Conservation (phyloP, 257 asterid genomes). For the Catharanthus roseus region DNA sequence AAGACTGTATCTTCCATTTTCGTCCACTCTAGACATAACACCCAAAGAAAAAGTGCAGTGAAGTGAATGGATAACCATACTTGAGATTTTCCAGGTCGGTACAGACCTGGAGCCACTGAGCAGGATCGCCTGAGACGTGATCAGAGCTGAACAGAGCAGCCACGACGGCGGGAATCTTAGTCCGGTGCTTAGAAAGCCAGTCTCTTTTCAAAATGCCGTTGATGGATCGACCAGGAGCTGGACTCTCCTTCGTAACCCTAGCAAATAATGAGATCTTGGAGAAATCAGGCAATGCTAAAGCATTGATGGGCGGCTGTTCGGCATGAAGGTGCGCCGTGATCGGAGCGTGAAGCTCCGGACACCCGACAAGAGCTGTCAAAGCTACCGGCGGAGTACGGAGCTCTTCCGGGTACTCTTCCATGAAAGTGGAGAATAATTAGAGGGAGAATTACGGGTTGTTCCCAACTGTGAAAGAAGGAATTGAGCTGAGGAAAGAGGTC, state of each 20-base stretch:
- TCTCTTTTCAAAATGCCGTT: conserved; percentile 66
- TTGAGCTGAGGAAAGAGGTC: not conserved
- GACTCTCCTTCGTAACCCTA: conserved; percentile 41
- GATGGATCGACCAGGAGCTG: conserved; percentile 28
- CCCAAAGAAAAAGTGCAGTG: not conserved
- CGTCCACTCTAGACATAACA: not conserved
- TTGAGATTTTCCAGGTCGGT: conserved; percentile 81
- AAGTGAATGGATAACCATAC: conserved; percentile 29
- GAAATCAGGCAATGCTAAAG: conserved; percentile 94
- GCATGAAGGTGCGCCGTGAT: conserved; percentile 83
- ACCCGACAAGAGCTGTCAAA: conserved; percentile 64
- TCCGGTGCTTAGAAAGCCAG: conserved; percentile 93
- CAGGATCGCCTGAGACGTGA: conserved; percentile 80
- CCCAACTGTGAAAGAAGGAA: not conserved
- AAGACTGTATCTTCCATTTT: not conserved
- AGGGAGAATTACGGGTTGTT: conserved; percentile 5
- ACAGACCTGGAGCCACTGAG: conserved; percentile 98
- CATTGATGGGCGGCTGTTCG: conserved; percentile 75
- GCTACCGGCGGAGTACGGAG: conserved; percentile 92
- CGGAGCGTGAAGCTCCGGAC: conserved; percentile 65
- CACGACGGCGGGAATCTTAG: conserved; percentile 81
- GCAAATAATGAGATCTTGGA: conserved; percentile 75
- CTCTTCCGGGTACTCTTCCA: conserved; percentile 95
- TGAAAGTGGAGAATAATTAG: conserved; percentile 7
- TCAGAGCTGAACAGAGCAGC: conserved; percentile 68